These are phyloP conservation scores for Cercis canadensis DNA, from an alignment of 306 rosid genomes.

Conservation along the genomic window DNA sequence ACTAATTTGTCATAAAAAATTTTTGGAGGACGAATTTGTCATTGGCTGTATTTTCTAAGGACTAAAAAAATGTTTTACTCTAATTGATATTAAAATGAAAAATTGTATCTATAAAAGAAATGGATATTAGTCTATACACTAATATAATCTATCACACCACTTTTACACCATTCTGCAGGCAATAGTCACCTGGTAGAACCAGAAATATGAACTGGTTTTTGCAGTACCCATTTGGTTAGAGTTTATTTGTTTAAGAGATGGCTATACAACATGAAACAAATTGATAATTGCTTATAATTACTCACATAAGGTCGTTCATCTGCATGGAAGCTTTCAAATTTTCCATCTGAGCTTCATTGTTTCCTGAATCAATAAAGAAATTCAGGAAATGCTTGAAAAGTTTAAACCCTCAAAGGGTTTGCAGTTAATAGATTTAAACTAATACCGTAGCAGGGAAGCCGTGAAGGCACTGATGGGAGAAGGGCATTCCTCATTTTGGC, in stretches of 20 bases:
- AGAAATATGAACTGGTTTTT: not conserved
- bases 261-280: slow-evolving; percentile 13
- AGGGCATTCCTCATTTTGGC: slow-evolving; percentile 53
- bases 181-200: not conserved
- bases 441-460: slow-evolving; percentile 48
- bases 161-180: not conserved
- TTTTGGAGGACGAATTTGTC: too few relatives aligned
- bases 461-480: slow-evolving; percentile 44
- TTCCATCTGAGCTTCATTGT: slow-evolving; percentile 43
- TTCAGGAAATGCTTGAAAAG: not conserved
- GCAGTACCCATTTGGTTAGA: not conserved
- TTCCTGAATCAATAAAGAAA: slow-evolving; percentile 42
- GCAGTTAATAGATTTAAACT: not conserved
- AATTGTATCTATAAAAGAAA: not conserved
- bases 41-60: too few relatives aligned
- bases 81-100: too few relatives aligned
- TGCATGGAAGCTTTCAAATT: slow-evolving; percentile 42
- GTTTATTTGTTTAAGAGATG: not conserved
- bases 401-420: not conserved
- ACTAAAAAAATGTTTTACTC: too few relatives aligned
- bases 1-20: too few relatives aligned
- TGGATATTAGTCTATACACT: not conserved
- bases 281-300: not conserved
- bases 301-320: slow-evolving; percentile 52
- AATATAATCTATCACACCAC: not conserved